A percentile compares a stretch with the other conserved stretches of the same genome.
Evolutionary conservation across 2,329 filamentous ascomycete genomes (phyloP).

Genomic region (Curvularia sp.): DNA sequence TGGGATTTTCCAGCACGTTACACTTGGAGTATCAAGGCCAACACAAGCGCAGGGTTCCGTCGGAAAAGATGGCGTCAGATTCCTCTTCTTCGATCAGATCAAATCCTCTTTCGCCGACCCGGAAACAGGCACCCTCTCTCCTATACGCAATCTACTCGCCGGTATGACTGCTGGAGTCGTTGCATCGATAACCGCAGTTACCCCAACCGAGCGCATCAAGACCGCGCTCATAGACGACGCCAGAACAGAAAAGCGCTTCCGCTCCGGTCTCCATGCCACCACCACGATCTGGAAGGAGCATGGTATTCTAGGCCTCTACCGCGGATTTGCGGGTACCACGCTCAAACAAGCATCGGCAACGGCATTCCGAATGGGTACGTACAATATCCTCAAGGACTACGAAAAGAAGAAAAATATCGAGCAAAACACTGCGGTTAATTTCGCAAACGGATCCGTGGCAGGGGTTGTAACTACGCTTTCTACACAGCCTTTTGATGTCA

Average conservation of each 20-base stretch:
- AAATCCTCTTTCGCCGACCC: slow-evolving; percentile 64
- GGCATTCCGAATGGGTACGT: slow-evolving; percentile 67
- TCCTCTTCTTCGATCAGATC: slow-evolving; percentile 70
- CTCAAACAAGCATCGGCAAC: slow-evolving; percentile 69
- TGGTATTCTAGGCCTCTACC: slow-evolving; percentile 63
- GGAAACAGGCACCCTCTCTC: slow-evolving; percentile 63
- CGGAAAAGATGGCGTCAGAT: slow-evolving; percentile 70
- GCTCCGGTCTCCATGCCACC: slow-evolving; percentile 60
- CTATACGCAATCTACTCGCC: slow-evolving; percentile 64
- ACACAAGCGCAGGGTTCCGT: slow-evolving; percentile 57
- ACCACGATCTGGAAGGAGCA: slow-evolving; percentile 58
- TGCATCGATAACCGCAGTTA: slow-evolving; percentile 69
- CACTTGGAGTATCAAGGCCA: slow-evolving; percentile 12
- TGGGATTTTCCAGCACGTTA: background rate
- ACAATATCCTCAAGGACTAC: slow-evolving; percentile 69
- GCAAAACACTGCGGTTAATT: slow-evolving; percentile 62
- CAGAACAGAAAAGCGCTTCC: slow-evolving; percentile 58
- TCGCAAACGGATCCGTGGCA: slow-evolving; percentile 67
- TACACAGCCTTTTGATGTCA: slow-evolving; percentile 68
- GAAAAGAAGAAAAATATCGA: slow-evolving; percentile 57
- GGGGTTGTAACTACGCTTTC: slow-evolving; percentile 66
- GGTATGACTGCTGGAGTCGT: slow-evolving; percentile 70
- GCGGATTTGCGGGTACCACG: slow-evolving; percentile 66
- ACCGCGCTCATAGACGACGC: slow-evolving; percentile 71
- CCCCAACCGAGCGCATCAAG: slow-evolving; percentile 72